Base-by-base conservation (phyloP, 1,284 basidiomycete genomes). In the Schizophyllum amplum region DNA sequence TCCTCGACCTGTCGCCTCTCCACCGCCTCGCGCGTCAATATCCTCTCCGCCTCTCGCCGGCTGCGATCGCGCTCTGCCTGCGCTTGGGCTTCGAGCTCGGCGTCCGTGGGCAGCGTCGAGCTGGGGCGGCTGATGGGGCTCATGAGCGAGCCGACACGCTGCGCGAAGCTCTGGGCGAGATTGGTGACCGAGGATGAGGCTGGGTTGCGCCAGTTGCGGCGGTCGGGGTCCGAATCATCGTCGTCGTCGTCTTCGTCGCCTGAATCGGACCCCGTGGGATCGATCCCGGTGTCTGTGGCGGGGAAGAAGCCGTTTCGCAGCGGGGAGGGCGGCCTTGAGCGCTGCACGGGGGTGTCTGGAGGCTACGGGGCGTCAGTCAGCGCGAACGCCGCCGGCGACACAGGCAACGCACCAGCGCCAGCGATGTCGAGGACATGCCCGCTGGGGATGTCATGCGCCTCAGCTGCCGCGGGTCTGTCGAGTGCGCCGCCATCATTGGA, bases 61-160 rank as follows among this genome's bases (percentile, higher is more conserved):
- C 84, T 87, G 52, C 75, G 71, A 63, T 90, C 89, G 49, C 88
- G 79, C 67, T 90, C 87, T 27, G 80, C 73, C 59, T 85, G 80
- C 9, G 87, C 87, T 60, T 90, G 85, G 4, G 86, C 87, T 68
- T 90, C 88, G 9, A 92, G 69, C 65, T 92, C 86, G 0, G 84
- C 86, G 65, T 89, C 87, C 1, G 83, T 82, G 2, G 80, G 85
- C 59, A 86, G 72, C 21, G 66, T 65, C 20, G 66, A 66, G 1
- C 74, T 71, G 2, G 79, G 75, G 48, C 74, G 72, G 11, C 80
- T 73, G 47, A 65, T 62, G 54, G 78, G 73, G 53, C 71, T 75
- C 51, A 90, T 79, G 56, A 90, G 73, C 9, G 78, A 79, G 42
- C 81, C 81, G 21, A 91, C 80, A 49, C 83, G 79, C 60, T 87